Evolutionary conservation across 176 grass and related monocot species (phyloP).

Genomic region (Phoenix roebelenii): DNA sequence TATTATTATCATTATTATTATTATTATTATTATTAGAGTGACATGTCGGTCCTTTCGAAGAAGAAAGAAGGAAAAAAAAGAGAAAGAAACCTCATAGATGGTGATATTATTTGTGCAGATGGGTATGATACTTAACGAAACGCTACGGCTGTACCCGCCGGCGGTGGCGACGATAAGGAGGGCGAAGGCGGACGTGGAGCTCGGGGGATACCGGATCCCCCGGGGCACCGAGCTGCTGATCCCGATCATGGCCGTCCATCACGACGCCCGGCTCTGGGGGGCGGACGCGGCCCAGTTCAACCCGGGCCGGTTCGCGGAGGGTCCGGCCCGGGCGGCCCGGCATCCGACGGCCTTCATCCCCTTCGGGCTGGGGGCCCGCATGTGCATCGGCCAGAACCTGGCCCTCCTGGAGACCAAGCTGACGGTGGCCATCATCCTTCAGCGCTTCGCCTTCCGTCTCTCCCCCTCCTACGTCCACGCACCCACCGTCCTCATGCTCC

Average conservation of each 20-base stretch:
- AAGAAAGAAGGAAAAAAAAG: no score
- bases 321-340: conserved; percentile 45
- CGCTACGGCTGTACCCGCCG: conserved; percentile 91
- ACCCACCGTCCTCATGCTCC: conserved; percentile 92
- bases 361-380: conserved; percentile 75
- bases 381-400: conserved; percentile 98
- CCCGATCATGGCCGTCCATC: conserved; percentile 97
- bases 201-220: conserved; percentile 66
- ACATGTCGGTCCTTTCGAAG: no score
- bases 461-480: conserved; percentile 87
- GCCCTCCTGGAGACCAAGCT: conserved; percentile 89
- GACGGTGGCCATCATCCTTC: conserved; percentile 72
- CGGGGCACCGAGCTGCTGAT: conserved; percentile 81
- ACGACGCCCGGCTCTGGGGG: conserved; percentile 72
- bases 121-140: conserved; percentile 93
- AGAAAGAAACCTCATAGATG: no score
- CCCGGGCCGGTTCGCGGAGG: conserved; percentile 57
- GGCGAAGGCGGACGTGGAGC: conserved; percentile 71
- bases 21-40: no score
- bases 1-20: no score
- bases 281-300: conserved; percentile 83
- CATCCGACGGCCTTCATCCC: conserved; percentile 90
- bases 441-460: conserved; percentile 72
- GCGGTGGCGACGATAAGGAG: conserved; percentile 84
- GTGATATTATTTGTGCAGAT: conserved; percentile 26